These are phyloP conservation scores for Phytophthora ohioensis DNA, from an alignment of 352 stramenopile species.

Conservation along the genomic window DNA sequence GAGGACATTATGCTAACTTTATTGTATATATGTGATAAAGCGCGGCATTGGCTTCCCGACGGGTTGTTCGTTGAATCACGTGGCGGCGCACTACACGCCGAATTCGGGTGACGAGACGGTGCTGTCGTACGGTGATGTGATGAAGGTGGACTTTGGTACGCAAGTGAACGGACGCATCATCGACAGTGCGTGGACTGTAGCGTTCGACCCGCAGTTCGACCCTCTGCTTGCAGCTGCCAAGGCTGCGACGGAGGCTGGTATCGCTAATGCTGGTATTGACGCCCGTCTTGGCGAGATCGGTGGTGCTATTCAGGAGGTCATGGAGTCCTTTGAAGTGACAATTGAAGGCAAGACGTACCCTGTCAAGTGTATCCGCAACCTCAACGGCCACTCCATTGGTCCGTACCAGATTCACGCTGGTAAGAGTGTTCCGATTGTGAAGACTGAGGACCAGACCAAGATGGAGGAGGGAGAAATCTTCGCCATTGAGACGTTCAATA, in stretches of 20 bases:
- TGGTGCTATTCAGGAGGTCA: conserved; percentile 33
- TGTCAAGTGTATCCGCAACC: conserved; percentile 97
- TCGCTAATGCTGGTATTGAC: conserved; percentile 95
- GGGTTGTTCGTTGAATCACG: conserved; percentile 97
- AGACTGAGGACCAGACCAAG: conserved; percentile 91
- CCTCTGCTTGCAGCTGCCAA: conserved; percentile 90
- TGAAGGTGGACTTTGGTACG: conserved; percentile 98
- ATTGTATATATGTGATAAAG: conserved; percentile 4
- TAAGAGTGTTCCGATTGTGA: conserved; percentile 98
- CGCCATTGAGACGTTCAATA: conserved; percentile 97
- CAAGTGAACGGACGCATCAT: conserved; percentile 98
- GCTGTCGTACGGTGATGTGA: conserved; percentile 95
- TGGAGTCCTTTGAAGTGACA: conserved; percentile 71
- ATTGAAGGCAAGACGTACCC: conserved; percentile 96
- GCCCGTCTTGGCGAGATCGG: conserved; percentile 79
- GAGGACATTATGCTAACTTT: not conserved
- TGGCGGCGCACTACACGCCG: conserved; percentile 98
- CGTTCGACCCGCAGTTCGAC: conserved; percentile 97
- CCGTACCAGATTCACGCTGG: conserved; percentile 97
- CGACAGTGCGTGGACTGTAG: conserved; percentile 97
- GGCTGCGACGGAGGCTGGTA: conserved; percentile 94
- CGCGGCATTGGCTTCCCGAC: conserved; percentile 80
- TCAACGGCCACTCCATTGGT: conserved; percentile 98
- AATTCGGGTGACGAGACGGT: conserved; percentile 97
- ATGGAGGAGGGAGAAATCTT: conserved; percentile 99